Evolutionary conservation across 192 early-diverging fungal genomes (phyloP).

Genomic region (Coemansia asiatica): DNA sequence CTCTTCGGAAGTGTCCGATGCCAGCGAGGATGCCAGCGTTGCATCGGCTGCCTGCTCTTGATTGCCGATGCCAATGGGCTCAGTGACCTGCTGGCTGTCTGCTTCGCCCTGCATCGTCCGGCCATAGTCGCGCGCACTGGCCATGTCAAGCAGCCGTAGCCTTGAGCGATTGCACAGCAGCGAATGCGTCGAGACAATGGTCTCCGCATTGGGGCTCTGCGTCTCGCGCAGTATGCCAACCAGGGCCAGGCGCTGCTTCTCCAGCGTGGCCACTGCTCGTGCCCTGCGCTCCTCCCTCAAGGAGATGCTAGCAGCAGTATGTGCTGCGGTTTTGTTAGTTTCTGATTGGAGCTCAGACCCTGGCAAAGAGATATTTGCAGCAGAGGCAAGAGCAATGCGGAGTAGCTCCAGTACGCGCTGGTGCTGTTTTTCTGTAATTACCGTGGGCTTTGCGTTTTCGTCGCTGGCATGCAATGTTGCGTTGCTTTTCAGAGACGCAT

Average conservation of each 20-base stretch:
- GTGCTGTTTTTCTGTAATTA: slow-evolving; percentile 11
- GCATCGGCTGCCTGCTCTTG: not conserved
- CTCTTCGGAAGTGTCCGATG: slow-evolving; percentile 23
- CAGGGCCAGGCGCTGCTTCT: slow-evolving; percentile 15
- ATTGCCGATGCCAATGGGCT: slow-evolving; percentile 10
- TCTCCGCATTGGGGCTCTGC: slow-evolving; percentile 42
- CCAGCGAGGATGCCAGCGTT: slow-evolving; percentile 38
- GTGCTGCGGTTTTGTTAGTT: slow-evolving; percentile 3
- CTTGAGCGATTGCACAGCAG: slow-evolving; percentile 39
- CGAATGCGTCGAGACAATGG: slow-evolving; percentile 24
- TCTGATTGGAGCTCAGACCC: not conserved
- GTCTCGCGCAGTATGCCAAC: slow-evolving; percentile 25
- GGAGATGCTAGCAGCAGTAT: not conserved
- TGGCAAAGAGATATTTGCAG: not conserved
- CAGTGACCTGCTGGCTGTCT: not conserved
- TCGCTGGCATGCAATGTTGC: not conserved
- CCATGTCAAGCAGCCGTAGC: slow-evolving; percentile 29
- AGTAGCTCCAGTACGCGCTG: slow-evolving; percentile 43
- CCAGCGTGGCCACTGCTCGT: slow-evolving; percentile 10
- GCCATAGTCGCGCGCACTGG: slow-evolving; percentile 20
- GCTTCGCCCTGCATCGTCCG: not conserved
- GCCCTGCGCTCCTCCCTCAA: slow-evolving; percentile 4
- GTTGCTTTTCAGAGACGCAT: not conserved
- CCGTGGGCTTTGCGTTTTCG: not conserved
- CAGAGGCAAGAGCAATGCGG: slow-evolving; percentile 21